phyloP scores from a whole-genome alignment of 305 asterid genomes.

The Striga hermonthica region DNA sequence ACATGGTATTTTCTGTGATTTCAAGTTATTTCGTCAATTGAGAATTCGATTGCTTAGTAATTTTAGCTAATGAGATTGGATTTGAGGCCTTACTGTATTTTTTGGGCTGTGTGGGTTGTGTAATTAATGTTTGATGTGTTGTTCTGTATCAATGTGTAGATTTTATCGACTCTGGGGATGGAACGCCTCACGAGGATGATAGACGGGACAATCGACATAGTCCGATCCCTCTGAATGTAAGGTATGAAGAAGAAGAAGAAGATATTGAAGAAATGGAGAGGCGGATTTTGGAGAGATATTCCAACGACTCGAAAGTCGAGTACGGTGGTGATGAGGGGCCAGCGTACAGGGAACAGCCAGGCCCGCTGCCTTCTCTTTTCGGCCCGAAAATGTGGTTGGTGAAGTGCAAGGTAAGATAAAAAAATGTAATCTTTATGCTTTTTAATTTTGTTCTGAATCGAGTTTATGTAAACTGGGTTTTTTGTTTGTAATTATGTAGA shows the following conservation, averaged over 20 bases:
- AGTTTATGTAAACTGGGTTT: slow-evolving; percentile 3
- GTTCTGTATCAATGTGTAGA: slow-evolving; percentile 41
- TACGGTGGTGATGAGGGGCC: slow-evolving; percentile 88
- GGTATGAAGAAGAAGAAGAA: slow-evolving; percentile 78
- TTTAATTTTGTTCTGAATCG: slow-evolving; percentile 15
- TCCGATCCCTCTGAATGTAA: slow-evolving; percentile 72
- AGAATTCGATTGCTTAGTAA: neutral
- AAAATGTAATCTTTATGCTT: slow-evolving; percentile 14
- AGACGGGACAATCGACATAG: slow-evolving; percentile 66
- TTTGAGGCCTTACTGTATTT: neutral
- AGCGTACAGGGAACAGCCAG: slow-evolving; percentile 93
- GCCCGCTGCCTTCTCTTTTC: slow-evolving; percentile 87
- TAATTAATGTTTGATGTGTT: neutral
- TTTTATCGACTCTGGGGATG: slow-evolving; percentile 66
- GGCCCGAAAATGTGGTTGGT: slow-evolving; percentile 98
- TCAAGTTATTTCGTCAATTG: neutral
- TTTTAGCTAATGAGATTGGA: neutral
- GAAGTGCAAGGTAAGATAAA: slow-evolving; percentile 85
- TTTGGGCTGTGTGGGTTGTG: slow-evolving; percentile 20
- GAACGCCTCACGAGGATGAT: slow-evolving; percentile 73
- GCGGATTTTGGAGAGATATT: slow-evolving; percentile 16
- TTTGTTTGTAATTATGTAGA: slow-evolving; percentile 40
- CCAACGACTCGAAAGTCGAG: slow-evolving; percentile 54
- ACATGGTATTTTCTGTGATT: neutral
- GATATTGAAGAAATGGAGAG: slow-evolving; percentile 86